phyloP scores from a whole-genome alignment of 192 early-diverging fungal species.

The Phycomyces nitens region DNA sequence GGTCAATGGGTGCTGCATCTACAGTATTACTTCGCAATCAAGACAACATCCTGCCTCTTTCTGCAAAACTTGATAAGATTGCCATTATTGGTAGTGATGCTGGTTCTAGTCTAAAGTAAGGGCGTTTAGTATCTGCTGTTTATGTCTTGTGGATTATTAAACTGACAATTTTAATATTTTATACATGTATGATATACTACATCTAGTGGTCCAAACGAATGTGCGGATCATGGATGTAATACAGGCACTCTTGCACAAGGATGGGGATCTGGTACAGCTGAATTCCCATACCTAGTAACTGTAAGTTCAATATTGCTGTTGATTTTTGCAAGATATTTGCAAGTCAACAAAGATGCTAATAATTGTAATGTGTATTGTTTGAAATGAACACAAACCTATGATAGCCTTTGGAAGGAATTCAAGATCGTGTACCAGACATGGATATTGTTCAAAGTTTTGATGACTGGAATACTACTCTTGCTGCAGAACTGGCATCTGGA shows the following conservation, averaged over 20 bases:
- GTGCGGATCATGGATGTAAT: constrained; percentile 24
- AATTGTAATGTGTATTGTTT: constrained; percentile 36
- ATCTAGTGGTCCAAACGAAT: constrained; percentile 33
- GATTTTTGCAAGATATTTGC: no score
- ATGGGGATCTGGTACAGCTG: constrained; percentile 28
- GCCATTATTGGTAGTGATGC: constrained; percentile 33
- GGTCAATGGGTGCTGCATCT: constrained; percentile 25
- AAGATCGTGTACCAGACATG: constrained; percentile 3
- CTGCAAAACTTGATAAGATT: not conserved
- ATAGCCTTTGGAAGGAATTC: constrained; percentile 29
- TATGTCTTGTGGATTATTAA: not conserved
- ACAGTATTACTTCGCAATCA: constrained; percentile 25
- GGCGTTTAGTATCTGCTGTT: constrained; percentile 22
- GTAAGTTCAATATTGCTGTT: constrained; percentile 44
- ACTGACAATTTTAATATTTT: not conserved
- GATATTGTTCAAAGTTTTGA: constrained; percentile 2
- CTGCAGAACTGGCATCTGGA: constrained; percentile 22
- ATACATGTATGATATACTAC: not conserved
- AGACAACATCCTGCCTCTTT: constrained; percentile 23
- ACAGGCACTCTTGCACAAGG: constrained; percentile 23
- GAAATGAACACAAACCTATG: no score
- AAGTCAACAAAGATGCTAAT: constrained; percentile 34
- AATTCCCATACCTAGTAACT: constrained; percentile 30
- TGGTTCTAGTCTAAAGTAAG: constrained; percentile 16
- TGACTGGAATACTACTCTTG: constrained; percentile 15